Evolutionary conservation across 2,329 filamentous ascomycete species (phyloP).

Genomic region (Xylaria sp.): DNA sequence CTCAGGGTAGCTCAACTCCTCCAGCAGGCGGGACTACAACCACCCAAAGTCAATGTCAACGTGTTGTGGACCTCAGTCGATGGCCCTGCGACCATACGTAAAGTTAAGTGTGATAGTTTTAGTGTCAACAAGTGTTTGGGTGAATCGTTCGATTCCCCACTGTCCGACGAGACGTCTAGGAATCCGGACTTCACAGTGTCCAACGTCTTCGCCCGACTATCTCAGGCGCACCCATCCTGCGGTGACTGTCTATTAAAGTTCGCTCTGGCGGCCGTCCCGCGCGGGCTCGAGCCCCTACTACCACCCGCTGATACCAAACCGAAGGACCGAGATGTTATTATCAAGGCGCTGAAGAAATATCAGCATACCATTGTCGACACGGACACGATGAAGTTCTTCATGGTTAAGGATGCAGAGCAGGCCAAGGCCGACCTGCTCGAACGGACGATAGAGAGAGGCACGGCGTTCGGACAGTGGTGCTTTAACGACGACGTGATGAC

Average conservation of each 20-base stretch:
- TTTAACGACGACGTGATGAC: constrained; percentile 57
- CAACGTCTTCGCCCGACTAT: constrained; percentile 54
- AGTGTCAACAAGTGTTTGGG: constrained; percentile 56
- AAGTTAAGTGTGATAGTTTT: constrained; percentile 55
- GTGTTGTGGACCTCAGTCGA: constrained; percentile 57
- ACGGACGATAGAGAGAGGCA: constrained; percentile 51
- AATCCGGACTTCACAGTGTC: constrained; percentile 55
- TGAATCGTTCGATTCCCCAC: constrained; percentile 54
- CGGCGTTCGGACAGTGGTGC: constrained; percentile 54
- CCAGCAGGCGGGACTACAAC: constrained; percentile 53
- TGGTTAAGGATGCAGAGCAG: constrained; percentile 58
- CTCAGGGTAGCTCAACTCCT: constrained; percentile 53
- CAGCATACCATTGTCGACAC: constrained; percentile 56
- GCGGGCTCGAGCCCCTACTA: constrained; percentile 53
- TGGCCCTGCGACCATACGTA: constrained; percentile 54
- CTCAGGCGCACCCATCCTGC: constrained; percentile 54
- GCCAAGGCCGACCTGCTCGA: constrained; percentile 48
- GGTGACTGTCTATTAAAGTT: constrained; percentile 58
- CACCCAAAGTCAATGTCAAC: constrained; percentile 55
- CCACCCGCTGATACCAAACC: constrained; percentile 49
- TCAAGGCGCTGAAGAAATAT: constrained; percentile 53
- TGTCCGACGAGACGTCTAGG: constrained; percentile 50
- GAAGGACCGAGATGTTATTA: constrained; percentile 40
- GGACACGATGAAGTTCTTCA: constrained; percentile 55
- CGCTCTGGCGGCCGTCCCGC: constrained; percentile 48